These are phyloP conservation scores for Ceratocystis alfenasii DNA, from an alignment of 2,329 filamentous ascomycete species.

Conservation along the genomic window DNA sequence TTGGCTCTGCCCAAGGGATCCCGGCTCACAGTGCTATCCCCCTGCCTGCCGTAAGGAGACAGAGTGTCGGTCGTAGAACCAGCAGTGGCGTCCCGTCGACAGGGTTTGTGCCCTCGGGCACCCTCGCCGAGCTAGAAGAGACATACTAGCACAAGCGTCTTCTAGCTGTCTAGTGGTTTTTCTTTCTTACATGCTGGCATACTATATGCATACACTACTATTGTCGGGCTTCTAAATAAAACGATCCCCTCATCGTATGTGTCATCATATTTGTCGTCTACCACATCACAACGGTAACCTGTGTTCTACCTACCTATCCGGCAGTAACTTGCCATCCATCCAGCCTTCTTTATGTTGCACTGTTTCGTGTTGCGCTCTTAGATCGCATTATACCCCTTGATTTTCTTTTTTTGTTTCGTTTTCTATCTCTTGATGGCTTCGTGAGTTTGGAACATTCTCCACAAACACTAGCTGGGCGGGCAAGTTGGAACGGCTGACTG, in stretches of 20 bases:
- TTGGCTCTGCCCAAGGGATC: slow-evolving; percentile 30
- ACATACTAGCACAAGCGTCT: slow-evolving; percentile 35
- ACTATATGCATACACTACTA: no score
- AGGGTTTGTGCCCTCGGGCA: slow-evolving; percentile 24
- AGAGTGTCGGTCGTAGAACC: slow-evolving; percentile 29
- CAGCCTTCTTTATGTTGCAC: slow-evolving; percentile 14
- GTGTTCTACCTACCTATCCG: slow-evolving; percentile 7
- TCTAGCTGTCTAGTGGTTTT: slow-evolving; percentile 15
- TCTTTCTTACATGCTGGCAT: neutral
- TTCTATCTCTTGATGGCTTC: slow-evolving; percentile 4
- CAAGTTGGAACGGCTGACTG: neutral
- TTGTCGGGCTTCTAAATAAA: no score
- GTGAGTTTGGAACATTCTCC: neutral
- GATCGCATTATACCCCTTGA: slow-evolving; percentile 18
- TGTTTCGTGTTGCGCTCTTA: slow-evolving; percentile 15
- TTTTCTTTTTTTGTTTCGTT: slow-evolving; percentile 14
- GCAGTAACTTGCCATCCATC: neutral
- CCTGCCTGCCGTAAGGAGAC: slow-evolving; percentile 29
- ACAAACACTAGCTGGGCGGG: neutral
- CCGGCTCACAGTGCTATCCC: slow-evolving; percentile 37
- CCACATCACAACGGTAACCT: neutral
- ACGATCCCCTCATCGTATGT: no score
- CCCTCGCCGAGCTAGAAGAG: slow-evolving; percentile 41
- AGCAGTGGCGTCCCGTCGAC: slow-evolving; percentile 30
- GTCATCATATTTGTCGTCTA: no score